Evolutionary conservation across 192 early-diverging fungal species (phyloP).

Genomic region (Obelidium mucronatum): DNA sequence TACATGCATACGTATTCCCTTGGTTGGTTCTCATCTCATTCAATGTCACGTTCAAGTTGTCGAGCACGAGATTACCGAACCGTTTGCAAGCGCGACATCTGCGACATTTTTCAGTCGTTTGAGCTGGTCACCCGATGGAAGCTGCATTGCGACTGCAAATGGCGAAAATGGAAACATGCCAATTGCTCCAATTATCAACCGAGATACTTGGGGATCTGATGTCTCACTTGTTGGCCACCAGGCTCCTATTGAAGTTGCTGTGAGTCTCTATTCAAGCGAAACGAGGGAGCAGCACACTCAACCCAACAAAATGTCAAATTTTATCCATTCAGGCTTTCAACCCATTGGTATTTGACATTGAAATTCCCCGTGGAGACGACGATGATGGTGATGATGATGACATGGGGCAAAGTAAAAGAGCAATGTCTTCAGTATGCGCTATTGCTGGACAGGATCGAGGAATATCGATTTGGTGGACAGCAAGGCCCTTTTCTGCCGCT

Average conservation of each 20-base stretch:
- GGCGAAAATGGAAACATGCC: slow-evolving; percentile 82
- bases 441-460: slow-evolving; percentile 90
- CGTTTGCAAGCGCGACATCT: slow-evolving; percentile 78
- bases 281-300: no score
- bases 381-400: slow-evolving; percentile 31
- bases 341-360: slow-evolving; percentile 74
- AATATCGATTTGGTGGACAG: slow-evolving; percentile 88
- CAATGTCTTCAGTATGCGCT: slow-evolving; percentile 72
- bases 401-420: slow-evolving; percentile 24
- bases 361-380: slow-evolving; percentile 39
- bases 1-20: no score
- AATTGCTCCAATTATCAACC: slow-evolving; percentile 79
- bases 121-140: slow-evolving; percentile 98
- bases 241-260: slow-evolving; percentile 86
- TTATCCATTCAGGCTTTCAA: slow-evolving; percentile 67
- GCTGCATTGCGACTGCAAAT: slow-evolving; percentile 88
- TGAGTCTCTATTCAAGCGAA: no score
- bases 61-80: slow-evolving; percentile 75
- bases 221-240: slow-evolving; percentile 89
- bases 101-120: slow-evolving; percentile 90
- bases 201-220: slow-evolving; percentile 77
- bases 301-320: not conserved
- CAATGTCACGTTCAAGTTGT: slow-evolving; percentile 32
- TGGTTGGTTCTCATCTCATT: not conserved
- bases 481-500: slow-evolving; percentile 72